These are phyloP conservation scores for Quercus lobata DNA, from an alignment of 331 rosid species.

Conservation along the genomic window DNA sequence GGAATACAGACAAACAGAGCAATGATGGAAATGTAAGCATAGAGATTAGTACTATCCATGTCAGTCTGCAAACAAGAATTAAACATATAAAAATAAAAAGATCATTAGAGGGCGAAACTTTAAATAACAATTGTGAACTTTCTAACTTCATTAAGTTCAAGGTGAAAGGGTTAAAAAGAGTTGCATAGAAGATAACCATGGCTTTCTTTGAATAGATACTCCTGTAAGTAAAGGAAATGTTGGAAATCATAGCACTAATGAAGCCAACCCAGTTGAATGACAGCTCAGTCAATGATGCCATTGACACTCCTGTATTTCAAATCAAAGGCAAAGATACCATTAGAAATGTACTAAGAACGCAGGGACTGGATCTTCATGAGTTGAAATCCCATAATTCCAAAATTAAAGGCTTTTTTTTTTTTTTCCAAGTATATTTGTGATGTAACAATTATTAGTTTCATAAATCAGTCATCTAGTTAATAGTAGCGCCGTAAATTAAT, in stretches of 20 bases:
- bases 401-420: no score
- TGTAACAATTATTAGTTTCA: no score
- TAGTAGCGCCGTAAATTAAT: no score
- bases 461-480: no score
- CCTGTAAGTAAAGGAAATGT: slow-evolving; percentile 55
- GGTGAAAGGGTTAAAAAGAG: background rate
- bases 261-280: slow-evolving; percentile 60
- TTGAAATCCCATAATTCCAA: background rate
- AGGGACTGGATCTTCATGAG: no score
- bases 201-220: slow-evolving; percentile 88
- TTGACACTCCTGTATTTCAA: slow-evolving; percentile 41
- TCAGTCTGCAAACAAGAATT: slow-evolving; percentile 66
- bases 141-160: background rate
- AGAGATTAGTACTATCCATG: slow-evolving; percentile 85
- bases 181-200: slow-evolving; percentile 51
- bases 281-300: slow-evolving; percentile 59
- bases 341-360: background rate
- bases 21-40: slow-evolving; percentile 89
- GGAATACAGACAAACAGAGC: slow-evolving; percentile 90
- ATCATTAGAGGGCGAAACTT: background rate
- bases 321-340: background rate
- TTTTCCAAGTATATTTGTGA: no score
- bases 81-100: background rate
- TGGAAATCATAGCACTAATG: slow-evolving; percentile 61
- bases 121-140: background rate